These are phyloP conservation scores for Trichosporon coremiiforme DNA, from an alignment of 1,284 basidiomycete species.

Conservation along the genomic window DNA sequence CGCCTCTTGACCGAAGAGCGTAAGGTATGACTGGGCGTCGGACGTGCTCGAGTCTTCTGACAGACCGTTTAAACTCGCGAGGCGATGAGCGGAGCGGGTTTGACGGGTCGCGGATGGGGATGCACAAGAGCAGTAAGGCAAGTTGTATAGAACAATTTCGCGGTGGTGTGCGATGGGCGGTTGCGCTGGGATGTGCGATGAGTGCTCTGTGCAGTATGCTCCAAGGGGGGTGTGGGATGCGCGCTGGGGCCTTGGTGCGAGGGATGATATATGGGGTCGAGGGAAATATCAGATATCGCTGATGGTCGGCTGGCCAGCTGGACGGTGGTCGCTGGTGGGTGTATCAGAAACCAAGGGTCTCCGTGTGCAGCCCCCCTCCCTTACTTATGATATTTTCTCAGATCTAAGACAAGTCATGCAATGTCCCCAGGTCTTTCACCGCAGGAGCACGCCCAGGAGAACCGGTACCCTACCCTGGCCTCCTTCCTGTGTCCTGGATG, in stretches of 20 bases:
- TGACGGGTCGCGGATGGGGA: neutral
- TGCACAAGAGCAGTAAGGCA: neutral
- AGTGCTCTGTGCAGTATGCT: neutral
- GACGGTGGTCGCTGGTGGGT: neutral
- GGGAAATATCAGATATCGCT: neutral
- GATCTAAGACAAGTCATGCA: constrained; percentile 9
- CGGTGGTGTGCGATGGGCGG: neutral
- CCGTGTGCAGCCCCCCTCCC: neutral
- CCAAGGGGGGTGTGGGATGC: neutral
- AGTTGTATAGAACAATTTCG: neutral
- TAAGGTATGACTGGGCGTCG: neutral
- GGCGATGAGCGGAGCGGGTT: constrained; percentile 2
- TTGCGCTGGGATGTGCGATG: neutral
- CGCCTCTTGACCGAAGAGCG: constrained; percentile 4
- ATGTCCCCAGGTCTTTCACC: neutral
- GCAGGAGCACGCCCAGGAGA: too few species aligned
- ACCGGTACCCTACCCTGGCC: neutral
- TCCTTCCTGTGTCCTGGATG: constrained; percentile 4
- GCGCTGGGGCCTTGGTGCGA: constrained; percentile 7
- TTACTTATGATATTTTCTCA: constrained; percentile 7
- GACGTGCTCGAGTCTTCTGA: neutral
- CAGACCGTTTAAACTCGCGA: neutral
- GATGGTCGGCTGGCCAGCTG: too few species aligned
- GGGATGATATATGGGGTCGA: neutral
- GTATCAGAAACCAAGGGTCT: constrained; percentile 10